These are phyloP conservation scores for Leishmania tropica DNA, from an alignment of 208 protist genomes.

Conservation along the genomic window DNA sequence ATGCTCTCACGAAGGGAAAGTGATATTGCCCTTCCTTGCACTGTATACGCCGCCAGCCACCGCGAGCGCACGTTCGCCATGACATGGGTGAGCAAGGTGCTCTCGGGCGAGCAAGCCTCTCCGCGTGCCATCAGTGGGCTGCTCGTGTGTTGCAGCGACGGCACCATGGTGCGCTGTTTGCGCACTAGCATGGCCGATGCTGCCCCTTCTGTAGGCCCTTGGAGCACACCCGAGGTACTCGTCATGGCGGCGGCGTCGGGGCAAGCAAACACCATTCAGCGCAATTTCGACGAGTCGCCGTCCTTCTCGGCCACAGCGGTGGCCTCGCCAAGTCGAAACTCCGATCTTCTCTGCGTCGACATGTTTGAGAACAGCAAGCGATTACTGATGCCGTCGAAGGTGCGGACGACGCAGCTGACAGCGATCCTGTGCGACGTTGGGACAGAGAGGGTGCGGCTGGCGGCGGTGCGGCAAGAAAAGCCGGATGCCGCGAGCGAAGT, in stretches of 20 bases:
- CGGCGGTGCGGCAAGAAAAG: background rate
- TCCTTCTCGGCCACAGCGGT: slow-evolving; percentile 1
- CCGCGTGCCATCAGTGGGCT: background rate
- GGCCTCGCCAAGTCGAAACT: slow-evolving; percentile 1
- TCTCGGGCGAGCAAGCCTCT: too few relatives aligned
- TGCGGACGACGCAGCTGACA: slow-evolving; percentile 5
- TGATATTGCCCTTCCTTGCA: background rate
- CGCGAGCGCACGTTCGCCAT: background rate
- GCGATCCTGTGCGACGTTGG: slow-evolving; percentile 18
- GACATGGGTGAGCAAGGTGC: background rate
- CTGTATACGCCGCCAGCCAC: background rate
- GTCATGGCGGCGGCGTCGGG: background rate
- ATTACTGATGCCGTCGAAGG: slow-evolving; percentile 15
- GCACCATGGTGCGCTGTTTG: slow-evolving; percentile 12
- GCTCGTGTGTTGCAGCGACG: slow-evolving; percentile 18
- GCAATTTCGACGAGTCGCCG: slow-evolving; percentile 8
- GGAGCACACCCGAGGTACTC: slow-evolving; percentile 14
- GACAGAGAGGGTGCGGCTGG: slow-evolving; percentile 18
- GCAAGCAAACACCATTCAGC: background rate
- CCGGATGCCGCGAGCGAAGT: background rate
- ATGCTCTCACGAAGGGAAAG: slow-evolving; percentile 7
- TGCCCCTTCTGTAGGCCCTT: background rate
- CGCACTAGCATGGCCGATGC: background rate
- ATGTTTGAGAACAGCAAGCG: slow-evolving; percentile 8
- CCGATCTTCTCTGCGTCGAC: slow-evolving; percentile 24